Conservation (phyloP, 208 protist genomes). For the Porcisia hertigi region DNA sequence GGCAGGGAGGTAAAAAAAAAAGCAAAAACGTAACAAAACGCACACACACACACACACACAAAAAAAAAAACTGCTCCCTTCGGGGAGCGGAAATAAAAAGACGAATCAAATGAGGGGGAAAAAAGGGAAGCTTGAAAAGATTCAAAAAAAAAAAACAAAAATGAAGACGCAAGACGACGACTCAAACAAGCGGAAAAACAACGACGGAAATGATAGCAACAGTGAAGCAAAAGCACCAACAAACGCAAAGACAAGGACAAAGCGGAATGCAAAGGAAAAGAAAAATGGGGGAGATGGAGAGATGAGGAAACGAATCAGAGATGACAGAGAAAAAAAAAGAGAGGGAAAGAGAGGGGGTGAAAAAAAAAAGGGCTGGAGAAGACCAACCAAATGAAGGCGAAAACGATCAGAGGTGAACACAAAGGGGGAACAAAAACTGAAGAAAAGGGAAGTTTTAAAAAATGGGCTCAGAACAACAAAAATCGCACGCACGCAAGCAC, state of each 20-base stretch:
- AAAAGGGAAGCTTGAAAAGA: not conserved
- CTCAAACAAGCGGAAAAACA: not conserved
- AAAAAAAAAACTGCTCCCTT: too few species aligned
- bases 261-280: not conserved
- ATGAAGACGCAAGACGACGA: not conserved
- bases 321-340: constrained; percentile 3
- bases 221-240: not conserved
- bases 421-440: not conserved
- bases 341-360: not conserved
- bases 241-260: not conserved
- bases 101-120: not conserved
- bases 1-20: not conserved
- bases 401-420: not conserved
- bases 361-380: constrained; percentile 3
- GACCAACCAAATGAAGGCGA: constrained; percentile 3
- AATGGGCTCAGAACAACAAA: not conserved
- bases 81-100: too few species aligned
- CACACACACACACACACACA: not conserved
- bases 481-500: constrained; percentile 1
- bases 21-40: not conserved
- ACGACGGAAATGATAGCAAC: not conserved
- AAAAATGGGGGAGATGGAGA: not conserved
- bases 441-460: not conserved
- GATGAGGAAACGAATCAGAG: not conserved
- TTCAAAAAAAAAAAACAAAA: not conserved